These are phyloP conservation scores for Vigna angularis DNA, from an alignment of 306 rosid species.

Conservation along the genomic window DNA sequence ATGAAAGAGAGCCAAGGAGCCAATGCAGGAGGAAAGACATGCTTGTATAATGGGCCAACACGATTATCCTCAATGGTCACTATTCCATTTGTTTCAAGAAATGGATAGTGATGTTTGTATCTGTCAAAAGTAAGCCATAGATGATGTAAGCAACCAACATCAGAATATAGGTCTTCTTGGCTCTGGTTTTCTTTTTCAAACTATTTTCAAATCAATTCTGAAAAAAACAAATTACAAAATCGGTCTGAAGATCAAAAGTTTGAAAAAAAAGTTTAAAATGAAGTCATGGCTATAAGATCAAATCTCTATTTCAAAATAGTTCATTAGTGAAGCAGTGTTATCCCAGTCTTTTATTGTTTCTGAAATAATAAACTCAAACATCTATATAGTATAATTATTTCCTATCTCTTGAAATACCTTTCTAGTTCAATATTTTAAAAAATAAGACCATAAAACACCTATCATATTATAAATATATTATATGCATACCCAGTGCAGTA, in stretches of 20 bases:
- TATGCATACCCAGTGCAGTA: constrained; percentile 47
- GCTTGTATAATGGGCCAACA: constrained; percentile 51
- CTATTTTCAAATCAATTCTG: not conserved
- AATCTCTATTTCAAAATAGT: not conserved
- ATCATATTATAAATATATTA: not conserved
- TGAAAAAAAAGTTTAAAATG: not conserved
- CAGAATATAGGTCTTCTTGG: not conserved
- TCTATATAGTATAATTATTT: not conserved
- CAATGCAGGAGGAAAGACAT: constrained; percentile 48
- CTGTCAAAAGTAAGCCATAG: constrained; percentile 33
- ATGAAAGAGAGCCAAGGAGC: constrained; percentile 51
- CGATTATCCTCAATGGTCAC: constrained; percentile 43
- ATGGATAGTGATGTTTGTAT: constrained; percentile 48
- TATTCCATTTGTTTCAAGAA: constrained; percentile 46
- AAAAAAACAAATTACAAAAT: not conserved
- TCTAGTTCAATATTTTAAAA: not conserved
- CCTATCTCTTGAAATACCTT: not conserved
- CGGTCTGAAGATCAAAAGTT: not conserved
- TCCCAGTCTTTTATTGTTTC: not conserved
- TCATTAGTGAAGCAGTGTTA: not conserved
- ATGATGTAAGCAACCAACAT: not conserved
- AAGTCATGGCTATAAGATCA: not conserved
- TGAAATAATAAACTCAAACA: not conserved
- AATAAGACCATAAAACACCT: not conserved
- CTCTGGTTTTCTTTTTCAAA: not conserved